Evolutionary conservation across 2,329 filamentous ascomycete genomes (phyloP).

Genomic region (Neonectria ditissima): DNA sequence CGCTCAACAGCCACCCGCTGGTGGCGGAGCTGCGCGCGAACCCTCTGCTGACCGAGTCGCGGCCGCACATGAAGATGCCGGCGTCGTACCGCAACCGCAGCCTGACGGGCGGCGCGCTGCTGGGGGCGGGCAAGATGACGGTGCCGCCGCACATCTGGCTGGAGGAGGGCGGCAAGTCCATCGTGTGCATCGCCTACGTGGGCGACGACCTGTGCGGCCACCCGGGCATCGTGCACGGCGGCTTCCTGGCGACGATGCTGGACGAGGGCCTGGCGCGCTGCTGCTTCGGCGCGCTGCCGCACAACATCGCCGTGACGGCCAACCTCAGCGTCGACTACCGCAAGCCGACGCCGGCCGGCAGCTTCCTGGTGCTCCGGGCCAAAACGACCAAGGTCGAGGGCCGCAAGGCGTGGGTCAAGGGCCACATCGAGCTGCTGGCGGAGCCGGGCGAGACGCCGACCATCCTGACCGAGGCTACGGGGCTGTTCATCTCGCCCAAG

Average conservation of each 20-base stretch:
- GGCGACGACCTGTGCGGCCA: conserved; percentile 88
- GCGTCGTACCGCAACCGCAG: conserved; percentile 75
- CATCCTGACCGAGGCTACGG: conserved; percentile 84
- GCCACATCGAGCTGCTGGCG: conserved; percentile 83
- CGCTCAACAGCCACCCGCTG: conserved; percentile 82
- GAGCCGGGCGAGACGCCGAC: conserved; percentile 69
- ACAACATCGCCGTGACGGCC: conserved; percentile 87
- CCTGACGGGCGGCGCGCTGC: conserved; percentile 83
- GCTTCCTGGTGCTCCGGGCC: conserved; percentile 82
- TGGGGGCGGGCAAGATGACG: conserved; percentile 79
- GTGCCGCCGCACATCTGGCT: conserved; percentile 85
- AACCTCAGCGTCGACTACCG: conserved; percentile 87
- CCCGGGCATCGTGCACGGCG: conserved; percentile 90
- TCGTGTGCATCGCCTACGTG: conserved; percentile 81
- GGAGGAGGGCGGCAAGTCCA: conserved; percentile 75
- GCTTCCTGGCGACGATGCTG: conserved; percentile 89
- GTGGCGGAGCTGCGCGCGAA: conserved; percentile 74
- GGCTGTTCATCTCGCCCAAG: conserved; percentile 89
- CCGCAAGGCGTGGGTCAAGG: conserved; percentile 94
- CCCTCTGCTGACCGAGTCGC: conserved; percentile 76
- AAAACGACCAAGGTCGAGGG: conserved; percentile 89
- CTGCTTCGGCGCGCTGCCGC: conserved; percentile 88
- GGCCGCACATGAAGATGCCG: conserved; percentile 91
- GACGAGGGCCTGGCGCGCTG: conserved; percentile 91
- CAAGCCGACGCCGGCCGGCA: conserved; percentile 79